phyloP scores from a whole-genome alignment of 164 flowering plant species.

The Vitis riparia region DNA sequence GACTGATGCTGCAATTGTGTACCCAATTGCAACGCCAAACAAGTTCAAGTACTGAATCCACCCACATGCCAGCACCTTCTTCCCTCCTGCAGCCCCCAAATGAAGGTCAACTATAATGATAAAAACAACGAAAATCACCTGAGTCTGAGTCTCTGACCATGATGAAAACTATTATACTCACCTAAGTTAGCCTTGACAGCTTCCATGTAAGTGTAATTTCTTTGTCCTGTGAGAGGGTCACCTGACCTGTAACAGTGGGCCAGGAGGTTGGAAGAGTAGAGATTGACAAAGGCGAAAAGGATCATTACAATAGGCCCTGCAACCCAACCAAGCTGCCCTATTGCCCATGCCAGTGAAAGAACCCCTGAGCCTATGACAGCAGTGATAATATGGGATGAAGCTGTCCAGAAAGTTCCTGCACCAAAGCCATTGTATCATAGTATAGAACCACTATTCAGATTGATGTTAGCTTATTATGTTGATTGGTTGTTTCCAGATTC shows the following conservation, averaged over 20 bases:
- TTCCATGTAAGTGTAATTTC: constrained; percentile 68
- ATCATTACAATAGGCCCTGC: constrained; percentile 50
- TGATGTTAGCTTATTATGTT: too few relatives aligned
- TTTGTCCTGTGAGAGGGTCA: constrained; percentile 45
- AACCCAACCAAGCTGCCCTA: constrained; percentile 68
- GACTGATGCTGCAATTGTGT: constrained; percentile 73
- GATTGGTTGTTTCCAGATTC: too few relatives aligned
- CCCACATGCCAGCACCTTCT: constrained; percentile 56
- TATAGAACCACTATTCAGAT: too few relatives aligned
- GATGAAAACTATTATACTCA: constrained; percentile 7
- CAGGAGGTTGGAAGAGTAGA: constrained; percentile 55
- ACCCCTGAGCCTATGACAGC: constrained; percentile 71
- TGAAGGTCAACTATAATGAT: background rate
- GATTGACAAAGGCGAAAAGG: constrained; percentile 48
- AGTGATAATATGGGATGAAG: constrained; percentile 54
- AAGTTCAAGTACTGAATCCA: constrained; percentile 59
- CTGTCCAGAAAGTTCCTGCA: constrained; percentile 61
- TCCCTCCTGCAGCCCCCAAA: constrained; percentile 29
- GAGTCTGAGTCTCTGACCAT: too few relatives aligned
- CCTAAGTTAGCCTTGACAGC: constrained; percentile 62
- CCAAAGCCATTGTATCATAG: background rate
- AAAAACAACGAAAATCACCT: too few relatives aligned
- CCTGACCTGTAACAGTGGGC: constrained; percentile 55
- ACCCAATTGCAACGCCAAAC: constrained; percentile 71
- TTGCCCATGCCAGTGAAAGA: constrained; percentile 65